Evolutionary conservation across 2,329 filamentous ascomycete species (phyloP).

Genomic region (Cladophialophora exuberans): DNA sequence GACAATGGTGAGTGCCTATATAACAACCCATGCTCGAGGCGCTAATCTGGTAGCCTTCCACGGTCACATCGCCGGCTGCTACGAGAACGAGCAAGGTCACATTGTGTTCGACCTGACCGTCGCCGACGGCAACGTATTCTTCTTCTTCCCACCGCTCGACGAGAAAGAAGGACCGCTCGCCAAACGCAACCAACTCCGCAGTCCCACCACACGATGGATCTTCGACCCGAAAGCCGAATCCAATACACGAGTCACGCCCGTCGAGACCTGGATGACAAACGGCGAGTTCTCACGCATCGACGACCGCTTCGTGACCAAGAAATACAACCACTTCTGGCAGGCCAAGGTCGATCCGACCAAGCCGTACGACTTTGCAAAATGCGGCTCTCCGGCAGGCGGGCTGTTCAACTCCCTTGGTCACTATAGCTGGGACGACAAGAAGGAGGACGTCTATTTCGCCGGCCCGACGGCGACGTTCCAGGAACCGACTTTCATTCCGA

Average conservation of each 20-base stretch:
- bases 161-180: constrained; percentile 24
- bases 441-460: constrained; percentile 35
- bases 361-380: constrained; percentile 37
- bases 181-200: constrained; percentile 33
- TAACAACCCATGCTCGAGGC: background rate
- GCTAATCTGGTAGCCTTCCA: constrained; percentile 41
- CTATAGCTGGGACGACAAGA: constrained; percentile 31
- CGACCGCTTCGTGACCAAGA: constrained; percentile 44
- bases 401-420: constrained; percentile 32
- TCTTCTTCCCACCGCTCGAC: constrained; percentile 33
- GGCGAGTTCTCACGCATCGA: constrained; percentile 37
- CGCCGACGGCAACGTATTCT: constrained; percentile 39
- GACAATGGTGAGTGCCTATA: constrained; percentile 36
- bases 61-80: constrained; percentile 54
- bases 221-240: constrained; percentile 36
- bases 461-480: constrained; percentile 37
- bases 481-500: constrained; percentile 38
- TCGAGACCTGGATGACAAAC: constrained; percentile 41
- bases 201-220: constrained; percentile 38
- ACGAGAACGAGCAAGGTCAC: constrained; percentile 52
- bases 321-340: constrained; percentile 54
- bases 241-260: constrained; percentile 43
- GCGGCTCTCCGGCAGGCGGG: constrained; percentile 33
- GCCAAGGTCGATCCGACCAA: constrained; percentile 35
- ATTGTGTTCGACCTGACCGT: constrained; percentile 48